phyloP scores from a whole-genome alignment of 495 filamentous ascomycete species.

The Lasiosphaeria hispida region DNA sequence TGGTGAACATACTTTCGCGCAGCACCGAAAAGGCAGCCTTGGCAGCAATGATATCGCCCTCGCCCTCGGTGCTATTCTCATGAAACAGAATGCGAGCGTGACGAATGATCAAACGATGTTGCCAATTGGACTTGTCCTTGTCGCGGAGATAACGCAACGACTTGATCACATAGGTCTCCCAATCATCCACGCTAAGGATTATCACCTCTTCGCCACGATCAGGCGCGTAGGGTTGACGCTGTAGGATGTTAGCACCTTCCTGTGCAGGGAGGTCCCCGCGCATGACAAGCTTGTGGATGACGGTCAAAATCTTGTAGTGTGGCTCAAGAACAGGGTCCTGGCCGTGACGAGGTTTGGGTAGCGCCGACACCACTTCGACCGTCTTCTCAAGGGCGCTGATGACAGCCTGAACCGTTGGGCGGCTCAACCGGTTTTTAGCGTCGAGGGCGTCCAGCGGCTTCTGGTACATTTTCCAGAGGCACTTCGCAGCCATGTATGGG shows the following conservation, averaged over 20 bases:
- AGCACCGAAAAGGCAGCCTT: slow-evolving; percentile 70
- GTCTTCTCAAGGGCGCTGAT: slow-evolving; percentile 65
- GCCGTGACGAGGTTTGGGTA: slow-evolving; percentile 78
- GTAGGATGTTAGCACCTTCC: slow-evolving; percentile 43
- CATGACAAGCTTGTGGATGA: slow-evolving; percentile 77
- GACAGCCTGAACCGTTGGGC: slow-evolving; percentile 57
- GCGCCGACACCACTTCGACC: slow-evolving; percentile 55
- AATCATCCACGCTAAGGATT: slow-evolving; percentile 56
- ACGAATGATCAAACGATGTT: slow-evolving; percentile 85
- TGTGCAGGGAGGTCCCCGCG: slow-evolving; percentile 43
- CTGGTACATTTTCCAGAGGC: slow-evolving; percentile 88
- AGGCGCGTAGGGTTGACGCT: slow-evolving; percentile 44
- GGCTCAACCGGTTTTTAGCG: slow-evolving; percentile 37
- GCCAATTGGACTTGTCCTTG: slow-evolving; percentile 94
- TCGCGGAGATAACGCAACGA: slow-evolving; percentile 71
- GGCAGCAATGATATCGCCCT: slow-evolving; percentile 38
- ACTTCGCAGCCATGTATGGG: slow-evolving; percentile 89
- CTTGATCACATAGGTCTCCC: slow-evolving; percentile 72
- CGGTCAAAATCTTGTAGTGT: slow-evolving; percentile 90
- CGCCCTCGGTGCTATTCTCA: slow-evolving; percentile 29
- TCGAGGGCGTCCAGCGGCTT: slow-evolving; percentile 55
- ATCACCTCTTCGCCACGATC: slow-evolving; percentile 35
- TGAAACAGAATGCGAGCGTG: slow-evolving; percentile 73
- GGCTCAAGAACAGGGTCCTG: slow-evolving; percentile 89
- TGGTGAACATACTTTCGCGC: slow-evolving; percentile 86